Evolutionary conservation across 1,284 basidiomycete species (phyloP), one percentile per base, ranked within the genome.

Genomic region (Cerioporus squamosus): DNA sequence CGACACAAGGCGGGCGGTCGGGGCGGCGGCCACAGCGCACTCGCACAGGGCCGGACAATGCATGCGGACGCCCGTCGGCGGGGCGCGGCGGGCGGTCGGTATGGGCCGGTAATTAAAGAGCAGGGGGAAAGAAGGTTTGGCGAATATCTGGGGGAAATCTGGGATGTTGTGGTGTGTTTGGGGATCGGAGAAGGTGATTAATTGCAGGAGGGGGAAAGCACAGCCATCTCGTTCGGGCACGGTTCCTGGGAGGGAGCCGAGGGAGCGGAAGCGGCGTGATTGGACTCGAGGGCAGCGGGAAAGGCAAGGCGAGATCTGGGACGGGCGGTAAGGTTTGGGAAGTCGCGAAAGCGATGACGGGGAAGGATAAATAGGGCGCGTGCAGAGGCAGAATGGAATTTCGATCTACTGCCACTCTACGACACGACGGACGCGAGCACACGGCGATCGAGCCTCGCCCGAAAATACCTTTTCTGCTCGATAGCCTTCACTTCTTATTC

Each of bases 161-260:
- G 39, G 44, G 53, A n/a, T 60, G 57, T 59, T 53, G 50, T 47
- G 50, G 49, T 22, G 47, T 60, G 55, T 60, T 57, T 50, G 39
- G 36, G 59, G 64, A 64, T 64, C 64, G 55, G 52, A 59, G 46
- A 54, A 53, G 61, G 59, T 67, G 66, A 67, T 67, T 63, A 63
- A 67, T 67, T 63, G 62, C 62, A 55, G 56, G 50, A 48, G 43
- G 52, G 53, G 52, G 23, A 26, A 58, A 61, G 61, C 64, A 64
- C 62, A 64, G 64, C 61, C 59, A 60, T 58, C 58, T 59, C 33
- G 57, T 50, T 62, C 61, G 62, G 59, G 59, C 56, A 59, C 51
- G 54, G 58, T 62, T 57, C 63, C 61, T 62, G 59, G 48, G 53
- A 51, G 57, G 39, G 56, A 47, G 20, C 63, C 63, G 61, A 59